Base-by-base conservation (phyloP, 2,329 filamentous ascomycete genomes). In the Colletotrichum sp. region DNA sequence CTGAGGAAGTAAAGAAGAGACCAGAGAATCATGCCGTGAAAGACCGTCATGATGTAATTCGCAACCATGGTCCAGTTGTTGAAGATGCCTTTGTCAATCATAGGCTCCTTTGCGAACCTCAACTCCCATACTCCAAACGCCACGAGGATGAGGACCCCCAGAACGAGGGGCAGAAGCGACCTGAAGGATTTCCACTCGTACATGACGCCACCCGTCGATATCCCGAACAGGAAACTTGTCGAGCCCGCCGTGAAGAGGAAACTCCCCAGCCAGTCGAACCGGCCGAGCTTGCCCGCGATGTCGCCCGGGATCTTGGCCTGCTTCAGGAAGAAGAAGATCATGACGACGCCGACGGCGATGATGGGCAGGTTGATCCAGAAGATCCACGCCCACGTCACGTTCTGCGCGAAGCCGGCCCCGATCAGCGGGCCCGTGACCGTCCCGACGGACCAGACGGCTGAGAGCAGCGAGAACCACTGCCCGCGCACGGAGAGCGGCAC, bases 201-300 rank as follows among this genome's bases (percentile, higher is more conserved):
- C 84, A 92, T 90, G 10, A 93, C 88, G 49, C 92, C 93, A 12
- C 92, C 93, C 87, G 91, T 93, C 3, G 91, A 92, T 6, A 94
- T 81, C 0, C 91, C 90, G 60, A 93, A 91, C 55, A 94, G 82
- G 79, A 94, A 90, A 26, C 88, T 89, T 0, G 91, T 91, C 15
- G 88, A 86, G 16, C 90, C 89, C 15, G 85, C 89, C 21, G 93
- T 86, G 80, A 95, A 94, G 5, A 95, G 80, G 1, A 89, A 77
- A 6, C 90, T 88, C 2, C 93, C 93, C 36, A 91, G 70, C 88
- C 90, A 95, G 80, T 95, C 93, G 28, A 95, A 88, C 9, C 88
- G 86, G 34, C 83, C 84, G 5, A 80, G 72, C 68, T 81, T 81
- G 62, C 49, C 66, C 7, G 36, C n/a, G 44, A 79, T 64, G 9